Conservation (phyloP, 129 eudicot genomes). For the Ambrosia artemisiifolia region DNA sequence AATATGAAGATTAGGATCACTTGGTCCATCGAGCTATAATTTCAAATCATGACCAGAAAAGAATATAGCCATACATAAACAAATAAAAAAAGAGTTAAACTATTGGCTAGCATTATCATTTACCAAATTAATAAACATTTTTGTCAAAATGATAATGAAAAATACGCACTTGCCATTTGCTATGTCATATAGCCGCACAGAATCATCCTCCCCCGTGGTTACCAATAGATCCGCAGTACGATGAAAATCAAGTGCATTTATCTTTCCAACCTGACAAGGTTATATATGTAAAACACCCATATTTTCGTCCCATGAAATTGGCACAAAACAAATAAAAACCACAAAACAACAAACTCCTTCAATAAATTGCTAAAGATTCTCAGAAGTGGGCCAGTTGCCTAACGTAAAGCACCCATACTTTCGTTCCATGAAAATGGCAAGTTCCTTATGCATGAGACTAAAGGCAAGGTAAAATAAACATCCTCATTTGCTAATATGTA, state of each 20-base stretch:
- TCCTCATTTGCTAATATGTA: background rate
- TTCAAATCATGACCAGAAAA: background rate
- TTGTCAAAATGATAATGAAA: conserved; percentile 1
- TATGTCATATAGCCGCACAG: conserved; percentile 77
- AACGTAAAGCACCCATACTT: conserved; percentile 5
- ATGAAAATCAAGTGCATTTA: conserved; percentile 84
- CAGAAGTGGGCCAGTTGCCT: conserved; percentile 6
- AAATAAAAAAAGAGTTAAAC: background rate
- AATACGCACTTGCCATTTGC: conserved; percentile 77
- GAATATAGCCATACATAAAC: background rate
- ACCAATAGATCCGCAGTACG: conserved; percentile 79
- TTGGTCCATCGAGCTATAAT: background rate
- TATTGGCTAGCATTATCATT: background rate
- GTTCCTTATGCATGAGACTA: background rate
- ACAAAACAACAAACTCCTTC: conserved; percentile 5
- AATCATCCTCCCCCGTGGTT: conserved; percentile 89
- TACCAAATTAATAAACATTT: conserved; percentile 14
- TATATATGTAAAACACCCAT: no score
- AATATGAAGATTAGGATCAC: background rate
- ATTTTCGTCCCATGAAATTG: no score
- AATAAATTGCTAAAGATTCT: background rate
- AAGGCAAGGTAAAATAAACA: background rate
- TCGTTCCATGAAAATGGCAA: background rate
- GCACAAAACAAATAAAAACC: no score
- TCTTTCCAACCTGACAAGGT: conserved; percentile 68